Evolutionary conservation across 2,329 filamentous ascomycete genomes (phyloP).

Genomic region (Penicillium sp.): DNA sequence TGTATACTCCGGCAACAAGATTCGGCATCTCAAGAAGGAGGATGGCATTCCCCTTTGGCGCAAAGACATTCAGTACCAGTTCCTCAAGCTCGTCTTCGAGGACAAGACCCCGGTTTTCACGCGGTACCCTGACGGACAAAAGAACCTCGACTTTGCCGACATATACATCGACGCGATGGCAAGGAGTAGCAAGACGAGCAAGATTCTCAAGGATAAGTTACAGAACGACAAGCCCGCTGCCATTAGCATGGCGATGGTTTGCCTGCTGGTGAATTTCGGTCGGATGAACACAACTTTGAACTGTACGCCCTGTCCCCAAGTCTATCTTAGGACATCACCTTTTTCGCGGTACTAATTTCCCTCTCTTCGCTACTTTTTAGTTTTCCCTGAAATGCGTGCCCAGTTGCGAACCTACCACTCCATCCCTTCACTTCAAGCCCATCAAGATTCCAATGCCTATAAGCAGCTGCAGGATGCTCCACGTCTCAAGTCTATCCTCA

Average conservation of each 20-base stretch:
- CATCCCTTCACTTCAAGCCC: slow-evolving; percentile 91
- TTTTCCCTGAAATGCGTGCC: slow-evolving; percentile 98
- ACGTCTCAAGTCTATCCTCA: slow-evolving; percentile 92
- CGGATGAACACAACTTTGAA: slow-evolving; percentile 99
- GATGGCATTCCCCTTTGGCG: slow-evolving; percentile 66
- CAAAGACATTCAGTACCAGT: slow-evolving; percentile 66
- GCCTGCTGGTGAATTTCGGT: slow-evolving; percentile 91
- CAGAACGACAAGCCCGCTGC: slow-evolving; percentile 87
- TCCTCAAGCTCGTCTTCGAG: slow-evolving; percentile 61
- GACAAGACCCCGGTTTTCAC: slow-evolving; percentile 72
- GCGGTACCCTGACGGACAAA: slow-evolving; percentile 80
- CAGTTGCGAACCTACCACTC: slow-evolving; percentile 97
- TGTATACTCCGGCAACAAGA: slow-evolving; percentile 67
- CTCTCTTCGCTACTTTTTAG: slow-evolving; percentile 46
- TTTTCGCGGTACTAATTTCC: slow-evolving; percentile 4
- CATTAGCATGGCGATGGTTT: slow-evolving; percentile 99
- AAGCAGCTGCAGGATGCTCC: slow-evolving; percentile 97
- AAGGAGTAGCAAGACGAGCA: slow-evolving; percentile 97
- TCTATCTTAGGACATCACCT: not conserved
- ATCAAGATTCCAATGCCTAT: slow-evolving; percentile 92
- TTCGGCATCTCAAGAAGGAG: slow-evolving; percentile 65
- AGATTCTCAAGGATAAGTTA: slow-evolving; percentile 95
- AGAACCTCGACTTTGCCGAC: slow-evolving; percentile 78
- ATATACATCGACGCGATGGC: slow-evolving; percentile 99
- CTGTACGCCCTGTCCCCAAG: slow-evolving; percentile 58